Evolutionary conservation across 2,329 filamentous ascomycete species (phyloP), one percentile per base, ranked within the genome.

Genomic region (Pseudogymnoascus destructans): DNA sequence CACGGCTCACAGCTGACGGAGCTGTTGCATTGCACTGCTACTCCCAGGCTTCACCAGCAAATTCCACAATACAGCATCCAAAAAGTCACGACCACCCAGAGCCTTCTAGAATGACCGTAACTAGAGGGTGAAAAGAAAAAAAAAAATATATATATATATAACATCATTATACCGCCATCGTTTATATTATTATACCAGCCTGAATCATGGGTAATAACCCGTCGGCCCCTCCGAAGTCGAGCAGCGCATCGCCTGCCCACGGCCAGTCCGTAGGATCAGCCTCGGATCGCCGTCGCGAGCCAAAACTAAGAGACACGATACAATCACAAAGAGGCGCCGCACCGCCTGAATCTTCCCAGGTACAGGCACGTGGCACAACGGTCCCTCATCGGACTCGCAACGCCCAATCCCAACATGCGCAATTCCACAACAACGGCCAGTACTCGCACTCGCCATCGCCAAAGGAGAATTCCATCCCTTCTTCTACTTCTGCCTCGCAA

Each of bases 281-380:
- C 36, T 59, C 62, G 19, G 66, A 64, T 56, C 63, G 64, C 46
- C 66, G 63, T 57, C 67, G 66, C 66, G 74, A 77, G 63, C 73
- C 73, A 63, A 74, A 74, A 70, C 77, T 78, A 66, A 78, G 78
- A 66, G 77, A 80, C 66, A 74, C 78, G 60, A 75, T 79, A 63
- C 78, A 80, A 63, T 73, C 75, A 62, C 78, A 79, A 64, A 75
- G 67, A 74, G 78, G 76, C 60, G 77, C 77, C 64, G 81, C 78
- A 58, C 80, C 80, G 55, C 81, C 81, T 60, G 81, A 84, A 71
- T 76, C 78, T 57, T 83, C 81, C 56, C 75, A 81, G 62, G 77
- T 80, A 63, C 79, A 81, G 69, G 81, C 80, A 58, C 66, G 66
- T 62, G 68, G 68, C 61, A 67, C 60, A 25, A 63, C 61, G 10